Conservation (phyloP, 495 filamentous ascomycete genomes). For the Delitschia confertaspora region DNA sequence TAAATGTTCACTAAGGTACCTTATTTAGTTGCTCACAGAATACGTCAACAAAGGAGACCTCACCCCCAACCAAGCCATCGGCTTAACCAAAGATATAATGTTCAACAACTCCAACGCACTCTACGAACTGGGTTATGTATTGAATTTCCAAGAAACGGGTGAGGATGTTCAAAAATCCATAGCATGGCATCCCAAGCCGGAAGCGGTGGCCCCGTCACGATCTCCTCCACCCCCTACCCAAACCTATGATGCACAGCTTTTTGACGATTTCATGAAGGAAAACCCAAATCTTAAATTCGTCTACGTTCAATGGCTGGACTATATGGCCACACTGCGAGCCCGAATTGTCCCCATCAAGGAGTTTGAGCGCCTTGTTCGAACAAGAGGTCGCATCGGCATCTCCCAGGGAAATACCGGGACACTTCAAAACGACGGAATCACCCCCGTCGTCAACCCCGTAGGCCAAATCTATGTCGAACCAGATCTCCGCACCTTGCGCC, state of each 20-base stretch:
- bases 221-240: slow-evolving; percentile 20
- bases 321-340: slow-evolving; percentile 58
- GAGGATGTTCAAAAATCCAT: slow-evolving; percentile 11
- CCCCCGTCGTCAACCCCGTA: slow-evolving; percentile 47
- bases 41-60: slow-evolving; percentile 53
- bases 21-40: slow-evolving; percentile 48
- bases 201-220: neutral
- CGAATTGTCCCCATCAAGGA: slow-evolving; percentile 61
- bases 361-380: slow-evolving; percentile 50
- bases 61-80: slow-evolving; percentile 48
- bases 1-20: neutral
- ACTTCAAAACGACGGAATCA: slow-evolving; percentile 33
- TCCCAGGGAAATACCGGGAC: slow-evolving; percentile 33
- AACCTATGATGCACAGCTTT: slow-evolving; percentile 20
- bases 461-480: slow-evolving; percentile 39
- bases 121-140: slow-evolving; percentile 42
- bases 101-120: slow-evolving; percentile 64
- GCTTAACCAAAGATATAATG: slow-evolving; percentile 51
- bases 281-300: slow-evolving; percentile 46
- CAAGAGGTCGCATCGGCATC: slow-evolving; percentile 34
- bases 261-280: slow-evolving; percentile 25
- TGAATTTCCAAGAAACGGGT: slow-evolving; percentile 12
- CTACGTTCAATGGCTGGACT: slow-evolving; percentile 72
- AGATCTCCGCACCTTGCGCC: slow-evolving; percentile 29
- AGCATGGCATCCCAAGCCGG: slow-evolving; percentile 14